Percentiles rank a stretch among this genome's conserved stretches.
Evolutionary conservation across 352 stramenopile species (phyloP).

Genomic region (Pythium dissimile): DNA sequence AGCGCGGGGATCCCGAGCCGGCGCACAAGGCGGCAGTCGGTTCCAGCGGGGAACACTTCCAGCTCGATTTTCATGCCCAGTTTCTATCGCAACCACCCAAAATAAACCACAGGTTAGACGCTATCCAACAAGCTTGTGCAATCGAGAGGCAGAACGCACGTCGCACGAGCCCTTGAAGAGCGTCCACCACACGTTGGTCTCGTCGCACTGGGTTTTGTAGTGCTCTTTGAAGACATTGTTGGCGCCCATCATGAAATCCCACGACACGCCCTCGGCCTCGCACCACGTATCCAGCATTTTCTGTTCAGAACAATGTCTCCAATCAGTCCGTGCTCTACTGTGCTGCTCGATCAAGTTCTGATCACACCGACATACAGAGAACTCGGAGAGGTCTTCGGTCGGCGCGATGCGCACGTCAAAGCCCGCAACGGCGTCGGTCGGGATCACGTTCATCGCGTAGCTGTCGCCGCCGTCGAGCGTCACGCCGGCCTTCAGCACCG

Average conservation of each 20-base stretch:
- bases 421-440: conserved; percentile 83
- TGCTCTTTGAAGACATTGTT: conserved; percentile 48
- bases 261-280: conserved; percentile 77
- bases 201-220: conserved; percentile 53
- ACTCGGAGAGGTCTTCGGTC: conserved; percentile 75
- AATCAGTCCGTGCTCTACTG: too few species aligned
- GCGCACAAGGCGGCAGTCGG: conserved; percentile 92
- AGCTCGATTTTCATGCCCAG: conserved; percentile 66
- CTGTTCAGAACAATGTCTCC: conserved; percentile 15
- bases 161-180: conserved; percentile 51
- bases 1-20: conserved; percentile 89
- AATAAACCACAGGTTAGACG: background rate
- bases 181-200: conserved; percentile 51
- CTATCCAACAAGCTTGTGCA: background rate
- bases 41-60: conserved; percentile 94
- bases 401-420: conserved; percentile 95
- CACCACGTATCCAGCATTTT: conserved; percentile 91
- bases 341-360: too few species aligned
- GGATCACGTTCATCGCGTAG: conserved; percentile 93
- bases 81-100: conserved; percentile 23
- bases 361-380: conserved; percentile 61
- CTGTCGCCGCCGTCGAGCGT: conserved; percentile 70
- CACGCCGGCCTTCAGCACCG: conserved; percentile 89
- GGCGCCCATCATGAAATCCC: conserved; percentile 56
- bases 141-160: conserved; percentile 12